Evolutionary conservation across 2,329 filamentous ascomycete species (phyloP).

Genomic region (Didymella segeticola): DNA sequence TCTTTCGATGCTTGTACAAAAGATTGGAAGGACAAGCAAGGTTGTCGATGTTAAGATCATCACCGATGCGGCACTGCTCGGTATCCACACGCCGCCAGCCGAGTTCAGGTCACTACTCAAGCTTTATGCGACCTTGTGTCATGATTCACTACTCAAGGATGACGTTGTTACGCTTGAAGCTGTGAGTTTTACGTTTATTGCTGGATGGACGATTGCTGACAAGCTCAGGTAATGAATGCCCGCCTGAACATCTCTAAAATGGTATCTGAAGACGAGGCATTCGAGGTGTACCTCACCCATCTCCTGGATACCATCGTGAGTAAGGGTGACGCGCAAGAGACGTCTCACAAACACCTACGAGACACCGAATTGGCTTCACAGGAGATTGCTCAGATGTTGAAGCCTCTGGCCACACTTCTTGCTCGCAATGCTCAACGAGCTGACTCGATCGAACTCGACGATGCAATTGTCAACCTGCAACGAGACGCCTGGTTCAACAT

Average conservation of each 20-base stretch:
- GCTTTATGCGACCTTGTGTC: conserved; percentile 76
- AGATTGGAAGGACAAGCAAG: conserved; percentile 83
- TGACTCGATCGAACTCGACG: conserved; percentile 63
- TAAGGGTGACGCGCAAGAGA: conserved; percentile 83
- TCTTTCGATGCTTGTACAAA: conserved; percentile 95
- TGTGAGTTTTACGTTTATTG: conserved; percentile 57
- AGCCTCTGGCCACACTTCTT: conserved; percentile 85
- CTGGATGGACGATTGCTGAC: conserved; percentile 8
- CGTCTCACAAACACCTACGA: conserved; percentile 71
- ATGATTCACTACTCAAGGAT: conserved; percentile 74
- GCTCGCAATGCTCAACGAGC: conserved; percentile 60
- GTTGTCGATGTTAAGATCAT: conserved; percentile 86
- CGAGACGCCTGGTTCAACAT: conserved; percentile 99
- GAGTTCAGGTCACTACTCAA: conserved; percentile 89
- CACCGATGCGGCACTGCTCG: conserved; percentile 77
- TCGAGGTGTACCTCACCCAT: conserved; percentile 82
- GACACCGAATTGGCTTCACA: conserved; percentile 83
- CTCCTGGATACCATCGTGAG: conserved; percentile 87
- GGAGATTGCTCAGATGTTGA: conserved; percentile 86
- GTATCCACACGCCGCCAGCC: conserved; percentile 75
- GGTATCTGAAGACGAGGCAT: conserved; percentile 74
- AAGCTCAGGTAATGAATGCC: conserved; percentile 72
- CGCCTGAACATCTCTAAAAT: conserved; percentile 78
- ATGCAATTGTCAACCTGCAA: conserved; percentile 69
- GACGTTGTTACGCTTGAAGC: conserved; percentile 73